Conservation (phyloP, 176 grass and related monocot genomes). For the Raddia guianensis region DNA sequence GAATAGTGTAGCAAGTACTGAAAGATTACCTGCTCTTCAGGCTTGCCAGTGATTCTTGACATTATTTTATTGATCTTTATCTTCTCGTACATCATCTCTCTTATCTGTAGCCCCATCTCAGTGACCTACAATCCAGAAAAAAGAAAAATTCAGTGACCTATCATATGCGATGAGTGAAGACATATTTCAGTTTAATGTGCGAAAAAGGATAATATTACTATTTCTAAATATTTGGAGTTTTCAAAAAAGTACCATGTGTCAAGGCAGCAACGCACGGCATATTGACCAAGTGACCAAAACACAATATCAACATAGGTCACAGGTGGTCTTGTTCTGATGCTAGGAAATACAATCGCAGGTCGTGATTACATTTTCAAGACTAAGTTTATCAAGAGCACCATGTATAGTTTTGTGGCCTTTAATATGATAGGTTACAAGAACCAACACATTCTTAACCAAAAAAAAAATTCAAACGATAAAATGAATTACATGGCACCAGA, state of each 20-base stretch:
- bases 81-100: slow-evolving; percentile 88
- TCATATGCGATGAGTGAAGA: slow-evolving; percentile 13
- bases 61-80: slow-evolving; percentile 92
- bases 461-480: background rate
- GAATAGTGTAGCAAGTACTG: slow-evolving; percentile 26
- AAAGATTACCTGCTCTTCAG: slow-evolving; percentile 66
- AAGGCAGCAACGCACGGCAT: background rate
- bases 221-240: background rate
- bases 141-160: slow-evolving; percentile 56
- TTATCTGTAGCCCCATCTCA: slow-evolving; percentile 70
- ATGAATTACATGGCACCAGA: background rate
- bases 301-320: background rate
- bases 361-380: background rate
- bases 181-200: slow-evolving; percentile 14
- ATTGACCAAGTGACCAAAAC: background rate
- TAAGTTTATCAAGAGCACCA: background rate
- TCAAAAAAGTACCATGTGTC: background rate
- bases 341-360: background rate
- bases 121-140: slow-evolving; percentile 40
- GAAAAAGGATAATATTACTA: background rate
- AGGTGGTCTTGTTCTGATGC: background rate
- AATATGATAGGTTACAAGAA: slow-evolving; percentile 14
- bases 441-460: background rate
- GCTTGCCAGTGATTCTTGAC: slow-evolving; percentile 92
- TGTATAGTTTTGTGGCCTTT: background rate